Evolutionary conservation across 1,139 yeast species (phyloP), one percentile per base, ranked within the genome.

Genomic region (Yamadazyma diospyri): DNA sequence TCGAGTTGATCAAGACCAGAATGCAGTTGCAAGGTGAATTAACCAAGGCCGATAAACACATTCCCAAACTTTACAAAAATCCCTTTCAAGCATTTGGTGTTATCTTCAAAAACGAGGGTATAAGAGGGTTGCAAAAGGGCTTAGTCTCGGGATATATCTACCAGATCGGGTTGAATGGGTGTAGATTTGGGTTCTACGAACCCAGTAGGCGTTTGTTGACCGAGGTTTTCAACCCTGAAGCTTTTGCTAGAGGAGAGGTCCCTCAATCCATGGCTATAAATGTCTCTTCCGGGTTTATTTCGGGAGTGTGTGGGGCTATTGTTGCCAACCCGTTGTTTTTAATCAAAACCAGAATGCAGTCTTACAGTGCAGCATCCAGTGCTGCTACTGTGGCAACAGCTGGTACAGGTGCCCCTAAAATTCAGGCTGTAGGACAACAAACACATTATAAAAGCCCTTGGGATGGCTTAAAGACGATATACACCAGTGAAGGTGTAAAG

Each of bases 21-120:
- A 85, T 92, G 95, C 98, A 92, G 59, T 68, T 92, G 26, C 97
- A 92, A 60, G 98, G 98, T 36, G 97, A 92, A 59, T 68, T 92
- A 33, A 65, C 79, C 3, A 70, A 79, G 20, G 56, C 60, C 22
- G 71, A 77, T 2, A 51, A 50, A 18, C 59, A 67, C 26, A 74
- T 68, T 1, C 71, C 76, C 11, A 74, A 67, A 43, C 45, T 72
- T 18, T 92, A 92, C 59, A 82, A 73, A 42, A 92, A 92, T 48
- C 89, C 96, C 15, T 50, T 85, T 27, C 98, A 92, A 59, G 96
- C 96, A 1, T 64, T 89, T 45, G 72, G 60, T 0, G 72, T 81
- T n/a, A 86, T 89, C 37, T 79, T 66, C 55, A 72, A 68, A 50
- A 78, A 81, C 47, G 98, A 92, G 59, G 98, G 98, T 20, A 54